These are phyloP conservation scores for Macadamia integrifolia DNA, from an alignment of 164 flowering plant genomes.

Conservation along the genomic window DNA sequence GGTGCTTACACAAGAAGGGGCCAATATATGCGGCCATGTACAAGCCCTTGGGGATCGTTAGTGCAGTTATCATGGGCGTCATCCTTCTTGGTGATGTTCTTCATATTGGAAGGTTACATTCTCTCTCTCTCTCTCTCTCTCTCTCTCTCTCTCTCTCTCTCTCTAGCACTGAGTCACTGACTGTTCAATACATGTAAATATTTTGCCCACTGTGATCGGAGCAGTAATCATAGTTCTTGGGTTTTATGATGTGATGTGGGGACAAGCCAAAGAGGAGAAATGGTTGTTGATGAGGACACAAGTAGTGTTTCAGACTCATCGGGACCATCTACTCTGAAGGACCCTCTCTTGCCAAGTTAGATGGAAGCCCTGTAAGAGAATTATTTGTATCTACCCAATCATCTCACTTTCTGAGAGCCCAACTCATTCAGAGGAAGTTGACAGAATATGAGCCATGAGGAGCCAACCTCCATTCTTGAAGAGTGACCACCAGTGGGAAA, in stretches of 20 bases:
- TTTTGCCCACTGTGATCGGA: slow-evolving; percentile 30
- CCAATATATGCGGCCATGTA: slow-evolving; percentile 48
- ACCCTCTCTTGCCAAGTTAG: too few relatives aligned
- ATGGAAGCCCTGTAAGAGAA: too few relatives aligned
- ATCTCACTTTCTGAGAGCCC: too few relatives aligned
- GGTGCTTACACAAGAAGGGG: slow-evolving; percentile 44
- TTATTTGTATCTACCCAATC: too few relatives aligned
- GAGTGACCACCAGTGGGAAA: too few relatives aligned
- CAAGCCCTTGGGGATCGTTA: slow-evolving; percentile 38
- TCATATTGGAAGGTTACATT: slow-evolving; percentile 40
- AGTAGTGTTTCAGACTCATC: too few relatives aligned
- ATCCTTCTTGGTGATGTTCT: slow-evolving; percentile 44
- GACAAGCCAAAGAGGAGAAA: slow-evolving; percentile 26
- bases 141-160: too few relatives aligned
- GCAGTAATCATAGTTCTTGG: slow-evolving; percentile 26
- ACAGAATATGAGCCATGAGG: too few relatives aligned
- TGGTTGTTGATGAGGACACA: not conserved
- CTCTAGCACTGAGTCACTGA: not conserved
- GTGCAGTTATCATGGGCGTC: slow-evolving; percentile 37
- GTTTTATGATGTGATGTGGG: slow-evolving; percentile 37
- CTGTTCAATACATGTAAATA: not conserved
- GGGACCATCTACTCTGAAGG: too few relatives aligned
- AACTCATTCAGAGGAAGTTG: too few relatives aligned
- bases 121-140: too few relatives aligned
- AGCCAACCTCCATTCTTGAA: too few relatives aligned